Base-by-base conservation (phyloP, 805 yeast species). In the Candida tibetensis region DNA sequence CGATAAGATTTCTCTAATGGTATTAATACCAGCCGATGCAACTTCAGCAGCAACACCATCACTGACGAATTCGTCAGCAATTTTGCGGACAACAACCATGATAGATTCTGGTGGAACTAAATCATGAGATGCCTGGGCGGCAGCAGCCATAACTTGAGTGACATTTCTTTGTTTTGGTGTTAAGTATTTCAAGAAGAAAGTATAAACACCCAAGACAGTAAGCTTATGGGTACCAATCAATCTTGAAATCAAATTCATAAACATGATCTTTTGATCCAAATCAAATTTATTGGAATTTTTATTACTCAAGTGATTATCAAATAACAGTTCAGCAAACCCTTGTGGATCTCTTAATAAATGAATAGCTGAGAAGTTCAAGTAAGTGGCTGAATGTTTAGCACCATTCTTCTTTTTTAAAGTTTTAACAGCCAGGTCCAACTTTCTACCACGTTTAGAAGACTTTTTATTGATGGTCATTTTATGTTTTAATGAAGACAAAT, bases 21-120 rank as follows among this genome's bases (percentile, higher is more conserved):
- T 86, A 62, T 93, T 93, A 48, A 93, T 74, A 55, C 99, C 99
- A 4, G 98, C 98, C 37, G 97, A 89, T 4, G 97, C 97, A 38
- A 90, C 99, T 64, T 93, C 96, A 23, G 95, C 81, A 12, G 97
- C 89, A 28, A 93, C 99, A 73, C 99, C 99, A 57, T 93, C 98
- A 49, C 95, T 85, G 17, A 93, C 96, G 54, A 93, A 93, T 64
- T 93, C 99, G 64, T 93, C 95, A 1, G 99, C 98, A 48, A 93
- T 81, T 57, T 91, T 93, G 41, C 96, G 78, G 7, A 93, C 82
- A 49, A 93, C 80, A 35, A 82, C 82, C 31, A 75, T 69, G 43
- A 93, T 76, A 12, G 81, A 79, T 59, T 93, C 99, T 4, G 99
- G 99, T 17, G 99, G 99, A 5, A 93, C 96, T 53, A 93, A 71